Conservation (phyloP, 2,329 filamentous ascomycete species). For the Aspergillus clavatus region DNA sequence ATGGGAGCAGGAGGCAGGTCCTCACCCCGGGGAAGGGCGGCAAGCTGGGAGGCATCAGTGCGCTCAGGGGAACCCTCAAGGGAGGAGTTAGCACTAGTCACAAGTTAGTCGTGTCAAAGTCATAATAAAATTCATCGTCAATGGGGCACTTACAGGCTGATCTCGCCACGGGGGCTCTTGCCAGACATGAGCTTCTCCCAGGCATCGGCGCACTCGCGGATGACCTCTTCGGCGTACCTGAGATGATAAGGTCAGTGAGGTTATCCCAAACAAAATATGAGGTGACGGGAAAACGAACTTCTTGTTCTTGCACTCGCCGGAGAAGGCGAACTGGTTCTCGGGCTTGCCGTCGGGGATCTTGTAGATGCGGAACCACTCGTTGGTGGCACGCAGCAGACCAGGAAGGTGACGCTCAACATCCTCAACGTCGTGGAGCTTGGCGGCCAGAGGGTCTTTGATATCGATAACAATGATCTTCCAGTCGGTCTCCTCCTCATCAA, state of each 20-base stretch:
- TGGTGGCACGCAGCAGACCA: conserved; percentile 92
- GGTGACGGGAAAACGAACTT: conserved; percentile 52
- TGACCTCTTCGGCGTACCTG: conserved; percentile 88
- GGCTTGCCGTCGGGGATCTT: conserved; percentile 99
- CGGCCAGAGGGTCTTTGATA: conserved; percentile 90
- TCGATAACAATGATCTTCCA: conserved; percentile 99
- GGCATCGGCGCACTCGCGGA: conserved; percentile 92
- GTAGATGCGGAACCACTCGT: conserved; percentile 99
- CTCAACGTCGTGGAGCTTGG: conserved; percentile 97
- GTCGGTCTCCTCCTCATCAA: conserved; percentile 99
- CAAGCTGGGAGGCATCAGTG: conserved; percentile 64
- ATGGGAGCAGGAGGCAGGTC: conserved; percentile 81
- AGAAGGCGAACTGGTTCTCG: conserved; percentile 99
- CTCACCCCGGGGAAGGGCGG: conserved; percentile 73
- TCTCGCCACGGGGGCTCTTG: conserved; percentile 71
- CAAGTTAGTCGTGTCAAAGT: conserved; percentile 6
- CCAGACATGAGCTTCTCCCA: conserved; percentile 95
- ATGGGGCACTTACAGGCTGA: conserved; percentile 66
- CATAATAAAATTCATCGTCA: not conserved
- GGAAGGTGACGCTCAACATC: conserved; percentile 98
- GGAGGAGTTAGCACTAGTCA: conserved; percentile 68
- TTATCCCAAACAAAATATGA: not conserved
- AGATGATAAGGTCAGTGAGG: conserved; percentile 12
- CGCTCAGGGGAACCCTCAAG: conserved; percentile 69
- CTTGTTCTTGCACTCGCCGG: conserved; percentile 99